Base-by-base conservation (phyloP, 257 asterid species). In the Sherardia arvensis region DNA sequence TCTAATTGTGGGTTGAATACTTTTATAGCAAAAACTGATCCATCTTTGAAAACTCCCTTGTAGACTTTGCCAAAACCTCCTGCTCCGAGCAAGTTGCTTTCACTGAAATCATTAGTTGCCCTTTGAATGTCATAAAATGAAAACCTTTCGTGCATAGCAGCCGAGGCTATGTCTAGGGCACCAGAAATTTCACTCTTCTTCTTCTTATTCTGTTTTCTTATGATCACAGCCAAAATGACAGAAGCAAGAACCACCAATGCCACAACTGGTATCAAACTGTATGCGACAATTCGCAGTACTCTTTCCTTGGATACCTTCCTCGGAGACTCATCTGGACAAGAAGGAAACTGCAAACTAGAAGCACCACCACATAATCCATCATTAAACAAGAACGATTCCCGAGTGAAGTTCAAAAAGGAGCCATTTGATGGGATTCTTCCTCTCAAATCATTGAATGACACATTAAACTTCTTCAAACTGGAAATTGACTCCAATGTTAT, bases 291-390 rank as follows among this genome's bases (percentile, higher is more conserved):
- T 40, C 14, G 48, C 48, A 40, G 3, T 3, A 12, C 14, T 40
- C 14, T 40, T 8, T 5, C 3, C 0, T 12, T 14, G 14, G 48
- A 43, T 43, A n/a, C 49, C 4, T 15, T 43, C 20, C 49, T 43
- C 15, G 49, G n/a, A 15, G 49, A 43, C 14, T 43, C 49, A 3
- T 43, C 49, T 1, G 0, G 14, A 14, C 49, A 66, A 33, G 63
- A 43, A 15, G 20, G 43, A 22, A 66, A 36, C 17, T 36, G 34
- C 27, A 66, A 53, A 8, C 12, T 32, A 8, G 62, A 54, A 22
- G 62, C 18, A 4, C 69, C 69, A 15, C 53, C 69, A 26, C 69
- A 66, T 0, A 66, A 54, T 34, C 38, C 62, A 20, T 34, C 40
- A 53, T 53, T 66, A 2, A 51, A 54, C 53, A 54, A 4, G n/a